Conservation (phyloP, 2,329 filamentous ascomycete species). For the Furcasterigmium furcatum region DNA sequence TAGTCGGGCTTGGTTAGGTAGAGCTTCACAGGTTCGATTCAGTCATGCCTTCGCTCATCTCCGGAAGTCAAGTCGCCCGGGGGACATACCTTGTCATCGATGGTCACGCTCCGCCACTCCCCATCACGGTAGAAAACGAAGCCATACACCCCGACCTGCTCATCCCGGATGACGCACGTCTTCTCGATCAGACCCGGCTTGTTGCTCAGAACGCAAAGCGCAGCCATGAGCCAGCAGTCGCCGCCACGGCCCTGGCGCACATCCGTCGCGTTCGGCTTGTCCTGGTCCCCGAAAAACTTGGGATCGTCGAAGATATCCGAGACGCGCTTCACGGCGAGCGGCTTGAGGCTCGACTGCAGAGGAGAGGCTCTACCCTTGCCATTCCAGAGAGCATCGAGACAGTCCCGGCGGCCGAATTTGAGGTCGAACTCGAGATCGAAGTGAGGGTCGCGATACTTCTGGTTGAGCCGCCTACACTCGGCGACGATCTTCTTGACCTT, state of each 20-base stretch:
- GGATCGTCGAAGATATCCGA: constrained; percentile 73
- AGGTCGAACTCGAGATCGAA: constrained; percentile 82
- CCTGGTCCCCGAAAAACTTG: constrained; percentile 71
- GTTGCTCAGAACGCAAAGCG: constrained; percentile 73
- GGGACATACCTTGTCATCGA: constrained; percentile 46
- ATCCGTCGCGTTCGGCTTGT: constrained; percentile 64
- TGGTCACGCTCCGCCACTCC: constrained; percentile 63
- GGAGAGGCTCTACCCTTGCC: constrained; percentile 12
- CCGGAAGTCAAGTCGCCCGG: no score
- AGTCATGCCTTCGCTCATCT: no score
- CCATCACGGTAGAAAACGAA: constrained; percentile 83
- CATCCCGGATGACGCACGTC: constrained; percentile 70
- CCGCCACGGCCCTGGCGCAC: constrained; percentile 75
- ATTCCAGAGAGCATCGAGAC: constrained; percentile 42
- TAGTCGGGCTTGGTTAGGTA: constrained; percentile 58
- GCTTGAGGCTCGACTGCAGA: constrained; percentile 26
- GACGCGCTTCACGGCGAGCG: constrained; percentile 64
- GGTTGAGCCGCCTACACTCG: constrained; percentile 73
- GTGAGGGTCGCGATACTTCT: constrained; percentile 82
- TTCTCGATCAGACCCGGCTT: constrained; percentile 68
- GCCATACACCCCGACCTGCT: constrained; percentile 76
- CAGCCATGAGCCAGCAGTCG: constrained; percentile 85
- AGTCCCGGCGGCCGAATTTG: constrained; percentile 53
- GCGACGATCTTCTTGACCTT: constrained; percentile 60
- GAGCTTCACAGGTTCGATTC: no score